A percentile compares a stretch with the other conserved stretches of the same genome.
phyloP scores from a whole-genome alignment of 768 basidiomycete genomes.

The Xerocomus potaroensis region DNA sequence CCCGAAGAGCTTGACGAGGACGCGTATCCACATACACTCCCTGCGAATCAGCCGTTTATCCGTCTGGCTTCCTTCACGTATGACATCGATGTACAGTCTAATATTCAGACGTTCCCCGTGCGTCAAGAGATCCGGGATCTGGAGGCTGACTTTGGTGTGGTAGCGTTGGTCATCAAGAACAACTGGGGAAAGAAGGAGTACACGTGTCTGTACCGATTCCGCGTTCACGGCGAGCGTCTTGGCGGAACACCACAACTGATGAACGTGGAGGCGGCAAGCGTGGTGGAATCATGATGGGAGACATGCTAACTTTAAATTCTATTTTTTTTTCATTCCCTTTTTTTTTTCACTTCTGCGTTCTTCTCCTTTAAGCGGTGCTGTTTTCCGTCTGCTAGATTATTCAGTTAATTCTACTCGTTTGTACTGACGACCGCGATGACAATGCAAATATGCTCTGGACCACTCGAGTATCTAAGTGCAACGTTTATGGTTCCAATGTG shows the following conservation, averaged over 20 bases:
- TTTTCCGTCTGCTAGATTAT: constrained; percentile 8
- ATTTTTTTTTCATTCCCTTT: not conserved
- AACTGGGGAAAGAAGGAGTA: constrained; percentile 86
- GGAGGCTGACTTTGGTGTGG: constrained; percentile 79
- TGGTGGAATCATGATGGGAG: not conserved
- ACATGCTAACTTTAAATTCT: constrained; percentile 7
- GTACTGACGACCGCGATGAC: constrained; percentile 26
- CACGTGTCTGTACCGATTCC: constrained; percentile 86
- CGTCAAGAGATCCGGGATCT: constrained; percentile 61
- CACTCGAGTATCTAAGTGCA: too few relatives aligned
- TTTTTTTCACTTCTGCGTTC: not conserved
- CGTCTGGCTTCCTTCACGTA: constrained; percentile 70
- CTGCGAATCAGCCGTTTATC: constrained; percentile 46
- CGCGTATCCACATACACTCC: constrained; percentile 47
- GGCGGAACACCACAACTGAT: constrained; percentile 38
- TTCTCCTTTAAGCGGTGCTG: constrained; percentile 4
- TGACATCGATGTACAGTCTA: constrained; percentile 45
- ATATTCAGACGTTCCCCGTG: constrained; percentile 81
- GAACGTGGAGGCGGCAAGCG: constrained; percentile 22
- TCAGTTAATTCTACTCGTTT: constrained; percentile 9
- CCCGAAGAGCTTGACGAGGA: constrained; percentile 29
- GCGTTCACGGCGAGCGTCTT: constrained; percentile 66
- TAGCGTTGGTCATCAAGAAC: constrained; percentile 71
- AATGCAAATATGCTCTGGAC: constrained; percentile 8
- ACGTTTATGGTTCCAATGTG: too few relatives aligned